phyloP scores from a whole-genome alignment of 768 basidiomycete species.

The Panaeolus cyanescens region DNA sequence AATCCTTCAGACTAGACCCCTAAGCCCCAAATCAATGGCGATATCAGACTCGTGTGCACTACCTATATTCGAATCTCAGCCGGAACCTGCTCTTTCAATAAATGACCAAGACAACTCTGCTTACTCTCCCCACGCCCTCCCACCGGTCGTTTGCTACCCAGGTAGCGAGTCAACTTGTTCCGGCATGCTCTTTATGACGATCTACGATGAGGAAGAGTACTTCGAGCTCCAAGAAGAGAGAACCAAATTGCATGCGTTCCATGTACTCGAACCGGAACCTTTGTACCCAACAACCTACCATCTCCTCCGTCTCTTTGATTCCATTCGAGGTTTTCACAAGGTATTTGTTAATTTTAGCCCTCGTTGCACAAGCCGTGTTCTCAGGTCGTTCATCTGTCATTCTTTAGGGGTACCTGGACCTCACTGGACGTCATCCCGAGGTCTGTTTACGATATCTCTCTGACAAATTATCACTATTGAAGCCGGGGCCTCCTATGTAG shows the following conservation, averaged over 20 bases:
- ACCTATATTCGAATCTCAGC: slow-evolving; percentile 1
- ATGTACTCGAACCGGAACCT: slow-evolving; percentile 4
- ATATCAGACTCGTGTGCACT: slow-evolving; percentile 2
- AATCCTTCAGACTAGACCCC: not conserved
- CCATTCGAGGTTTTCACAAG: slow-evolving; percentile 22
- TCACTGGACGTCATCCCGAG: slow-evolving; percentile 24
- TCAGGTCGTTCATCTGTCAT: slow-evolving; percentile 1
- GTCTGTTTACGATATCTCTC: slow-evolving; percentile 5
- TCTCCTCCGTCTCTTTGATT: slow-evolving; percentile 21
- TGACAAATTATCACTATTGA: not conserved
- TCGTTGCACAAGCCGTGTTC: slow-evolving; percentile 1
- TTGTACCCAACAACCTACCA: slow-evolving; percentile 15
- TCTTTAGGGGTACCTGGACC: slow-evolving; percentile 21
- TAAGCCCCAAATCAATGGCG: slow-evolving; percentile 1
- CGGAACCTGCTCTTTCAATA: not conserved
- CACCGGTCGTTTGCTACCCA: slow-evolving; percentile 12
- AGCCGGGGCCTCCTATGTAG: slow-evolving; percentile 8
- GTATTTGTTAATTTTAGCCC: slow-evolving; percentile 8
- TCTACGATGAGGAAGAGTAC: slow-evolving; percentile 25
- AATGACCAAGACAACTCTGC: not conserved
- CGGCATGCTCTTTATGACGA: slow-evolving; percentile 15
- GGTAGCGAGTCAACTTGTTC: slow-evolving; percentile 15
- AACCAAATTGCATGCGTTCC: not conserved
- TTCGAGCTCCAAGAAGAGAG: slow-evolving; percentile 13
- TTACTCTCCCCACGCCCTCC: not conserved